Conservation (phyloP, 2,329 filamentous ascomycete genomes). For the Nigrospora oryzae region DNA sequence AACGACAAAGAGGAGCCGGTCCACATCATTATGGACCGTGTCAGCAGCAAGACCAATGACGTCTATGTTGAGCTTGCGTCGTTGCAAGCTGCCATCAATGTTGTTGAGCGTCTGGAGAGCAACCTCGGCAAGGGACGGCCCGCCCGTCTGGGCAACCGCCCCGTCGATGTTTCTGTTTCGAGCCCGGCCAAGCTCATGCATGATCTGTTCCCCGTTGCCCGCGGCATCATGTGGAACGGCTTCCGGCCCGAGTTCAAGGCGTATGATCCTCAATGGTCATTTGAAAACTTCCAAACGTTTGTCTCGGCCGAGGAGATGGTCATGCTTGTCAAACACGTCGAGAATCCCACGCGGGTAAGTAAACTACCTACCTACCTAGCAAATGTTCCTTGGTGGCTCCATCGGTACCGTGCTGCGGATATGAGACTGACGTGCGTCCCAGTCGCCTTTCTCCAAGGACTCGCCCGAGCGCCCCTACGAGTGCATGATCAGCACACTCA, state of each 20-base stretch:
- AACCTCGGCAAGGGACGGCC: conserved; percentile 19
- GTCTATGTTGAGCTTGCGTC: conserved; percentile 34
- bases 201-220: conserved; percentile 51
- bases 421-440: not conserved
- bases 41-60: conserved; percentile 36
- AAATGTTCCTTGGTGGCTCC: conserved; percentile 2
- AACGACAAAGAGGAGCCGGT: conserved; percentile 31
- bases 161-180: conserved; percentile 48
- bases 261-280: conserved; percentile 27
- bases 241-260: conserved; percentile 29
- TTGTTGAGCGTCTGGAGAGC: conserved; percentile 38
- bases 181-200: conserved; percentile 49
- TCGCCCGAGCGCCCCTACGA: conserved; percentile 59
- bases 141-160: conserved; percentile 46
- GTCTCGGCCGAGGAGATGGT: conserved; percentile 54
- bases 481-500: conserved; percentile 54
- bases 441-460: conserved; percentile 52
- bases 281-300: conserved; percentile 51
- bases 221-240: conserved; percentile 47
- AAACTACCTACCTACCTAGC: no score
- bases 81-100: conserved; percentile 42
- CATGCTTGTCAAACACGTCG: conserved; percentile 56
- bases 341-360: conserved; percentile 53
- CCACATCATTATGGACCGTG: conserved; percentile 39
- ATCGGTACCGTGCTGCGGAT: not conserved